phyloP scores from a whole-genome alignment of 176 grass and related monocot species.

The Bonia amplexicaulis region DNA sequence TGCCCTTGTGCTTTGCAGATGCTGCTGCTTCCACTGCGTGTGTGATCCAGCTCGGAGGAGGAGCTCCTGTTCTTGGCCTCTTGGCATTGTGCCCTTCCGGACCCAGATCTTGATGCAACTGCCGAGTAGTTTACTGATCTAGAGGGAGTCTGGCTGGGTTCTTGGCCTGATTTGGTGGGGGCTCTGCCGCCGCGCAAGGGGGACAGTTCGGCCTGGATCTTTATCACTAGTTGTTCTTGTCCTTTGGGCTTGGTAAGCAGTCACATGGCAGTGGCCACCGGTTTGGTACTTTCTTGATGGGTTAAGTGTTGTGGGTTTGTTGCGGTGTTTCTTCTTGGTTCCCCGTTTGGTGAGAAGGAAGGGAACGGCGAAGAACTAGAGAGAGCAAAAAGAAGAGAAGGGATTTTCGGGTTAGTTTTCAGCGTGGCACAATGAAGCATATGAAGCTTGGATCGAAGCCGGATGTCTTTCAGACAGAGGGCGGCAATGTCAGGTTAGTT shows the following conservation, averaged over 20 bases:
- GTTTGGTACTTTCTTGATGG: constrained; percentile 53
- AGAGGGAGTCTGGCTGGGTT: constrained; percentile 29
- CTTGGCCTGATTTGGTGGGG: constrained; percentile 47
- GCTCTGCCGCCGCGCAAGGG: constrained; percentile 38
- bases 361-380: constrained; percentile 15
- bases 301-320: constrained; percentile 52
- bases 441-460: constrained; percentile 99
- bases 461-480: constrained; percentile 85
- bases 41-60: constrained; percentile 41
- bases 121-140: constrained; percentile 49
- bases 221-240: constrained; percentile 46
- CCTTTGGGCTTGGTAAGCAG: constrained; percentile 27
- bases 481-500: constrained; percentile 63
- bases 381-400: background rate
- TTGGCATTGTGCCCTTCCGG: constrained; percentile 30
- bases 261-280: constrained; percentile 34
- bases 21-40: constrained; percentile 26
- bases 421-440: constrained; percentile 70
- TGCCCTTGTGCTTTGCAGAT: constrained; percentile 65
- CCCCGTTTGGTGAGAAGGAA: constrained; percentile 10
- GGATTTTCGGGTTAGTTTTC: constrained; percentile 19
- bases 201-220: constrained; percentile 41
- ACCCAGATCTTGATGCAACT: constrained; percentile 55
- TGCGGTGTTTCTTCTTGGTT: constrained; percentile 35
- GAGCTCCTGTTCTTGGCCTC: constrained; percentile 44